Evolutionary conservation across 2,329 filamentous ascomycete species (phyloP).

Genomic region (Diplodia corticola): DNA sequence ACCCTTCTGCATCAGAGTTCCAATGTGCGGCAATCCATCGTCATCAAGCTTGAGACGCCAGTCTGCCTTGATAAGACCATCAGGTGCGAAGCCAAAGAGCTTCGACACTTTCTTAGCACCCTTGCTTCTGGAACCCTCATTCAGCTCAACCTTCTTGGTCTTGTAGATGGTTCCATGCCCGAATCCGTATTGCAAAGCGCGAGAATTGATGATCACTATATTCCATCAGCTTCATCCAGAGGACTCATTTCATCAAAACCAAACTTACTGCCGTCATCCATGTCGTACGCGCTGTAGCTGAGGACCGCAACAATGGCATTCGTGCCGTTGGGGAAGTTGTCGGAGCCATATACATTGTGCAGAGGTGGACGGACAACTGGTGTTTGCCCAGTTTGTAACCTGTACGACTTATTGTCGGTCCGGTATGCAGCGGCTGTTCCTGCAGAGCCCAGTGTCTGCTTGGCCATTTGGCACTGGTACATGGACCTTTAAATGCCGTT

Average conservation of each 20-base stretch:
- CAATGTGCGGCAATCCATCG: constrained; percentile 83
- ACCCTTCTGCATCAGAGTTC: constrained; percentile 74
- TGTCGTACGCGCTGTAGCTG: constrained; percentile 98
- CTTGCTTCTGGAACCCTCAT: constrained; percentile 70
- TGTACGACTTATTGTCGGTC: constrained; percentile 96
- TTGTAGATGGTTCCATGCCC: constrained; percentile 97
- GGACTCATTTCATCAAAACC: too few relatives aligned
- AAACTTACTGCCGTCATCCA: constrained; percentile 99
- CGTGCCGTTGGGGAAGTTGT: constrained; percentile 96
- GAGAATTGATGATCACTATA: constrained; percentile 99
- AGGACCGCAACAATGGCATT: constrained; percentile 97
- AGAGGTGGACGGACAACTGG: constrained; percentile 88
- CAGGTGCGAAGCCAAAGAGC: constrained; percentile 88
- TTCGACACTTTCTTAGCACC: constrained; percentile 71
- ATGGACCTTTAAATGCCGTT: constrained; percentile 63
- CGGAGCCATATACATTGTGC: constrained; percentile 93
- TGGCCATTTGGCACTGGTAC: constrained; percentile 99
- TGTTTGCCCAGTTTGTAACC: constrained; percentile 92
- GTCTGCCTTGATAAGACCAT: constrained; percentile 68
- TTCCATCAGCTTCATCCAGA: too few relatives aligned
- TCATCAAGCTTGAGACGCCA: constrained; percentile 75
- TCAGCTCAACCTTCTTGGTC: constrained; percentile 85
- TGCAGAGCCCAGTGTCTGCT: constrained; percentile 98
- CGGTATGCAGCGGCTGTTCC: constrained; percentile 80
- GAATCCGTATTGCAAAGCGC: constrained; percentile 81